These are phyloP conservation scores for Aspergillus bridgeri DNA, from an alignment of 495 filamentous ascomycete species.

Conservation along the genomic window DNA sequence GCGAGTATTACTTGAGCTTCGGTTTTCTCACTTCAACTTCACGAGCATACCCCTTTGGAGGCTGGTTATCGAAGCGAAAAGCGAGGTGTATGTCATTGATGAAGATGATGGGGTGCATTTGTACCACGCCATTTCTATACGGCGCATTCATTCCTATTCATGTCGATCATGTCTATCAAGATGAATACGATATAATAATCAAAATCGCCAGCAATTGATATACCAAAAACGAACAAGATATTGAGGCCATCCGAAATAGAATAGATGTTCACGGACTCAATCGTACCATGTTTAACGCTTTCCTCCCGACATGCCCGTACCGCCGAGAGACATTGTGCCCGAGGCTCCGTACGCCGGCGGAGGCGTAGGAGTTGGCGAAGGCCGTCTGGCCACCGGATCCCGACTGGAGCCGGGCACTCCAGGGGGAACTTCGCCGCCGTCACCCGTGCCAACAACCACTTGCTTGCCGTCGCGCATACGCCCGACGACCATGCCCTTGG, in stretches of 20 bases:
- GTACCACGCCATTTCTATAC: too few relatives aligned
- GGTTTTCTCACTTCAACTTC: too few relatives aligned
- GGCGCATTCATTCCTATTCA: neutral
- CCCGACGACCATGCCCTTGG: conserved; percentile 98
- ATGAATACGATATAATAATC: neutral
- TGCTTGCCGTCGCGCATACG: conserved; percentile 79
- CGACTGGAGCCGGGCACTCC: conserved; percentile 13
- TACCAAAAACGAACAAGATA: neutral
- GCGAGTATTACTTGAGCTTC: too few relatives aligned
- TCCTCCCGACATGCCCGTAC: conserved; percentile 29
- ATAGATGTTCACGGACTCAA: neutral
- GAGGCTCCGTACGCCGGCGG: conserved; percentile 43
- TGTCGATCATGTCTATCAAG: neutral
- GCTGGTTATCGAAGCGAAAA: too few relatives aligned
- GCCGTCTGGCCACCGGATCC: conserved; percentile 27
- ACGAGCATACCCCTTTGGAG: too few relatives aligned
- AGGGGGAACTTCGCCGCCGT: conserved; percentile 56
- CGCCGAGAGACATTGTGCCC: conserved; percentile 34
- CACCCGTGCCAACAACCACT: conserved; percentile 77
- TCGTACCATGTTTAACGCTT: conserved; percentile 37
- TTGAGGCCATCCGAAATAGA: too few relatives aligned
- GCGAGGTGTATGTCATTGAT: too few relatives aligned
- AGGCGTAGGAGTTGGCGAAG: conserved; percentile 34
- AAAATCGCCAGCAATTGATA: neutral
- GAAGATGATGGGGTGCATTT: too few relatives aligned